Evolutionary conservation across 768 basidiomycete species (phyloP), one percentile per base, ranked within the genome.

Genomic region (Tremella mesenterica): DNA sequence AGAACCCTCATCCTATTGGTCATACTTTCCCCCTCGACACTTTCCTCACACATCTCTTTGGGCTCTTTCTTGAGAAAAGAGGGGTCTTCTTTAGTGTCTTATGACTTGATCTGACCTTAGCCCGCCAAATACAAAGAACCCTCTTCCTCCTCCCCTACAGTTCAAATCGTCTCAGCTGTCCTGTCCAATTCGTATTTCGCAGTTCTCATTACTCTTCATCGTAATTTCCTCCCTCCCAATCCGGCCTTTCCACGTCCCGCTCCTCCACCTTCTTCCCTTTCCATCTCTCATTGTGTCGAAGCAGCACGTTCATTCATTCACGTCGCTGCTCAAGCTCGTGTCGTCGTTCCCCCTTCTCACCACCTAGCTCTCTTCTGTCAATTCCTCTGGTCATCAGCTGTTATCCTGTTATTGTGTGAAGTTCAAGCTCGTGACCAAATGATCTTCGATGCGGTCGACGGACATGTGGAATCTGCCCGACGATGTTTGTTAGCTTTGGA

Each of bases 251-350:
- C 63, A 3, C 54, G 65, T 36, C 67, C 64, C 3, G 56, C 58
- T 29, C 62, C 67, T 0, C 65, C 61, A 13, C 58, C 68, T 13
- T 60, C 58, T 10, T 70, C 68, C 0, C 61, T 57, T 34, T 67
- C 65, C 2, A 55, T 70, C 4, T 53, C 65, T 2, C 54, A 62
- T 41, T 64, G 63, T 47, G 65, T 70, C 44, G 68, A 67, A 18
- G 65, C 68, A 5, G 68, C 68, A 29, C 58, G 68, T 14, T 70
- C 68, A 7, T 63, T 67, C 23, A 67, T 70, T 30, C 68, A 70
- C 46, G 60, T 70, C 49, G 68, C 68, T 5, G 57, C 63, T 10
- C 63, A 64, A 51, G 57, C 61, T 5, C 57, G 60, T 13, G 61
- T 65, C 28, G 59, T 63, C n/a, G 45, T 70, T 14, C 65, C 68